Base-by-base conservation (phyloP, 2,329 filamentous ascomycete species). In the Cytospora piceicola region DNA sequence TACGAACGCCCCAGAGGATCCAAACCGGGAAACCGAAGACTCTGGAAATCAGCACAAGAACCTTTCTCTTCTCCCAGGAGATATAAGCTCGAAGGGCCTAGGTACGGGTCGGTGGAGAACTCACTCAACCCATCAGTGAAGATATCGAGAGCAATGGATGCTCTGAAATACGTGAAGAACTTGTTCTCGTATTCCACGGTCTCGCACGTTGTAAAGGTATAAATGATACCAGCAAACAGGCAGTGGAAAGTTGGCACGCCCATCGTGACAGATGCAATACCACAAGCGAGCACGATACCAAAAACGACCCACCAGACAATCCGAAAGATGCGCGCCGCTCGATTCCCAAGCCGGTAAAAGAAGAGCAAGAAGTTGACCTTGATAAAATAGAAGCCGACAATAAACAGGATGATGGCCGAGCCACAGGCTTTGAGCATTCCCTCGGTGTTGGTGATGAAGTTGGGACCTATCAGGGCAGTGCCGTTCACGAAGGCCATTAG, bases 311-410 rank as follows among this genome's bases (percentile, higher is more conserved):
- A 67, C 66, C 66, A 67, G 20, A 63, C 20, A 4, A 52, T n/a
- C 54, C 56, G 58, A 30, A 67, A 67, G 0, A 58, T 22, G 1
- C 39, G 58, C 0, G 55, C 54, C 2, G 56, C 56, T 7, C 66
- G 58, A 12, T 61, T 62, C 5, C 63, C 66, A 30, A 67, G 15
- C 4, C 66, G 66, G 27, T 64, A 64, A 24, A 67, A 67, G 36
- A 67, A 67, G 30, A 67, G 39, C 39, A 67, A 52, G 55, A 67
- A 67, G 39, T 67, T 67, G 56, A 64, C 51, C 63, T 67, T 67
- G 59, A 67, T 65, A 29, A 58, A 61, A 29, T 65, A 67, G 22
- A 67, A 58, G 3, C 63, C 66, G 9, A 64, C 20, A 7, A 67
- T 42, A 32, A 67, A 67, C 36, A 67, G 53, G 24, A 67, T 63